Evolutionary conservation across 208 protist genomes (phyloP).

Genomic region (Leishmania tarentolae): DNA sequence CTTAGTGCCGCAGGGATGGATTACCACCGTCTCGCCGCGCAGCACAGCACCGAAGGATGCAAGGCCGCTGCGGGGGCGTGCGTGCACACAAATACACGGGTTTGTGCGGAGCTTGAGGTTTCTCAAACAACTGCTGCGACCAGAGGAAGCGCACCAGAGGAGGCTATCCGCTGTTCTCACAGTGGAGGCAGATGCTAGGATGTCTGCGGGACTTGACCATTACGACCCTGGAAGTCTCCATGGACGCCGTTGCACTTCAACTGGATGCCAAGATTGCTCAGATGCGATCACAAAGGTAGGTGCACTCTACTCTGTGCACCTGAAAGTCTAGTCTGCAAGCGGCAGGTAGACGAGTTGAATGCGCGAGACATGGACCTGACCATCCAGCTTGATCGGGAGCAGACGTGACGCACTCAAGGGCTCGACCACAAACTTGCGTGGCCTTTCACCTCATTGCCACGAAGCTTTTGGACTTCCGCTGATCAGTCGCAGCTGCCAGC

Average conservation of each 20-base stretch:
- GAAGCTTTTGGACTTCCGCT: background rate
- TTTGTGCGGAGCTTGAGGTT: conserved; percentile 1
- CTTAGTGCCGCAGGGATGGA: conserved; percentile 6
- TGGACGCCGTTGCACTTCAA: conserved; percentile 1
- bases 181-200: background rate
- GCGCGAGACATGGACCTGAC: background rate
- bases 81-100: background rate
- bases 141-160: background rate
- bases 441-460: background rate
- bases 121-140: background rate
- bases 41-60: background rate
- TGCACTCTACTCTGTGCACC: conserved; percentile 6
- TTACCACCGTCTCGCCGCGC: conserved; percentile 10
- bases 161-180: background rate
- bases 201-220: background rate
- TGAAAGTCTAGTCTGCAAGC: conserved; percentile 6
- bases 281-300: conserved; percentile 16
- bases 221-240: background rate
- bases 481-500: background rate
- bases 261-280: conserved; percentile 13
- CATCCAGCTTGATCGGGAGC: conserved; percentile 2
- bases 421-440: background rate
- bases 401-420: background rate
- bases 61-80: background rate
- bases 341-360: background rate